These are phyloP conservation scores for Sindora glabra DNA, from an alignment of 306 rosid genomes.

Conservation along the genomic window DNA sequence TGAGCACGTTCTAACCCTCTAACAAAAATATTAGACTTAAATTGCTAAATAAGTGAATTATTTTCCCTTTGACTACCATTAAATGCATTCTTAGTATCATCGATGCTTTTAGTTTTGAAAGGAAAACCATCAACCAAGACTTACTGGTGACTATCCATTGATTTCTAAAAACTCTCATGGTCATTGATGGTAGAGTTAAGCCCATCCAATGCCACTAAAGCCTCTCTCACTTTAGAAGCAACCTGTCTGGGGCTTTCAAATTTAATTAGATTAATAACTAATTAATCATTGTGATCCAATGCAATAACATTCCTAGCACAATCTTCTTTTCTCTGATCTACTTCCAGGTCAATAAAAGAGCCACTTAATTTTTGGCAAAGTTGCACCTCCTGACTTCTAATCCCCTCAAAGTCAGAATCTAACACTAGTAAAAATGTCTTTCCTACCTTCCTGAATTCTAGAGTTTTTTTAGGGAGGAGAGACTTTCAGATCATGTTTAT, in stretches of 20 bases:
- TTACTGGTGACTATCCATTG: conserved; percentile 25
- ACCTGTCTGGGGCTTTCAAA: conserved; percentile 31
- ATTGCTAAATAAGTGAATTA: conserved; percentile 27
- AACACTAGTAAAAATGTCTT: conserved; percentile 20
- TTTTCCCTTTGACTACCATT: conserved; percentile 27
- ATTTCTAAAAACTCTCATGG: conserved; percentile 19
- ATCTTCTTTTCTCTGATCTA: conserved; percentile 33
- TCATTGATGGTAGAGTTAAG: conserved; percentile 16
- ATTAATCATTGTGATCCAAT: conserved; percentile 15
- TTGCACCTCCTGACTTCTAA: conserved; percentile 35
- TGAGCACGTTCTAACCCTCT: conserved; percentile 32
- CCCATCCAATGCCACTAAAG: conserved; percentile 23
- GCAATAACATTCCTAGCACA: conserved; percentile 10
- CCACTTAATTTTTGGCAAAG: conserved; percentile 18
- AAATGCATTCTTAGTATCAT: conserved; percentile 23
- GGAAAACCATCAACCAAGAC: conserved; percentile 24
- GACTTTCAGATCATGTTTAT: conserved; percentile 44
- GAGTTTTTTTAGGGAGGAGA: conserved; percentile 25
- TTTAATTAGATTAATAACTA: conserved; percentile 12
- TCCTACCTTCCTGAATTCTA: conserved; percentile 26
- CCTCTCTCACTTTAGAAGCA: conserved; percentile 23
- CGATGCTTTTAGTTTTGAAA: conserved; percentile 21
- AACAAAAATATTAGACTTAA: conserved; percentile 21
- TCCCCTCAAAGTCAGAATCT: conserved; percentile 30
- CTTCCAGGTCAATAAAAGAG: conserved; percentile 21